phyloP scores from a whole-genome alignment of 352 stramenopile genomes.

The Plasmopara muralis region DNA sequence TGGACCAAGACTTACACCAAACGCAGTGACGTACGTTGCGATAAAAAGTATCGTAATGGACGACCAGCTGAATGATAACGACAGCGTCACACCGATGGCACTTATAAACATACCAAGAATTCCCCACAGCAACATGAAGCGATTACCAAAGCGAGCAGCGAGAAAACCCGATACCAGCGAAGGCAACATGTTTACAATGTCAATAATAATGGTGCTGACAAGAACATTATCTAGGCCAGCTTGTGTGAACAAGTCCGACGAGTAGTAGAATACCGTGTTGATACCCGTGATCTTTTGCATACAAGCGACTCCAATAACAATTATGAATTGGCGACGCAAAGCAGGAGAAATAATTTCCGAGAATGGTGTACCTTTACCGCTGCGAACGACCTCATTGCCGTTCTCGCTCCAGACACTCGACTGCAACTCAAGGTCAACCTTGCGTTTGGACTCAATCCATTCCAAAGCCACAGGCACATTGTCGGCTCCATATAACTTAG shows the following conservation, averaged over 20 bases:
- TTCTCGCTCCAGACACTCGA: slow-evolving; percentile 24
- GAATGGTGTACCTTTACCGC: slow-evolving; percentile 24
- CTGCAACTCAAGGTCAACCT: slow-evolving; percentile 26
- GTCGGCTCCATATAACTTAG: slow-evolving; percentile 30
- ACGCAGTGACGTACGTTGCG: slow-evolving; percentile 26
- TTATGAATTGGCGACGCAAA: slow-evolving; percentile 32
- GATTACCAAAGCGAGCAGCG: slow-evolving; percentile 26
- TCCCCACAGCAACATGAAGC: slow-evolving; percentile 28
- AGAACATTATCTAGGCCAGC: slow-evolving; percentile 30
- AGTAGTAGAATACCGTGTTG: slow-evolving; percentile 56
- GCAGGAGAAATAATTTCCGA: slow-evolving; percentile 21
- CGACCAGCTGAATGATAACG: slow-evolving; percentile 23
- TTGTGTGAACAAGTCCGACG: slow-evolving; percentile 32
- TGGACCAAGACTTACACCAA: slow-evolving; percentile 27
- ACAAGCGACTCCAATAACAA: slow-evolving; percentile 26
- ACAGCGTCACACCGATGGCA: slow-evolving; percentile 29
- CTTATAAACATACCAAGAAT: slow-evolving; percentile 33
- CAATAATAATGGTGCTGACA: slow-evolving; percentile 29
- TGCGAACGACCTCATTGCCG: slow-evolving; percentile 25
- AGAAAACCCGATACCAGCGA: slow-evolving; percentile 29
- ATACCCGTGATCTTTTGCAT: slow-evolving; percentile 49
- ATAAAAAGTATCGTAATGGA: slow-evolving; percentile 35
- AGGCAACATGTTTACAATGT: slow-evolving; percentile 33
- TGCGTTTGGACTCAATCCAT: slow-evolving; percentile 38
- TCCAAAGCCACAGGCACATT: slow-evolving; percentile 27